Evolutionary conservation across 2,329 filamentous ascomycete species (phyloP).

Genomic region (Trichoderma endophyticum): DNA sequence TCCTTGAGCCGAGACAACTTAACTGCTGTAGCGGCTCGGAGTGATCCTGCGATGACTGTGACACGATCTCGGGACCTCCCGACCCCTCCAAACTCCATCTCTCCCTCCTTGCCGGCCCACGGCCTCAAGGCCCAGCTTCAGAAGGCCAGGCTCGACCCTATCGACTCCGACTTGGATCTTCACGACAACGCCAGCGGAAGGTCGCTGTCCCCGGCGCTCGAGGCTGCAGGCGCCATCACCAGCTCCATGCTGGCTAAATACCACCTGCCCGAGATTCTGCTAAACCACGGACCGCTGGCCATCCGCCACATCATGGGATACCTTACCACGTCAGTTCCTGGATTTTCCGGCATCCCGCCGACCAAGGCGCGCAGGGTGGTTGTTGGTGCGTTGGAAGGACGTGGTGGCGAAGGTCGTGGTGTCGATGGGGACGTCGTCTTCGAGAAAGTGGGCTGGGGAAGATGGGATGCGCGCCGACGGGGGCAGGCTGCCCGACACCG

Average conservation of each 20-base stretch:
- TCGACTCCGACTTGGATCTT: conserved; percentile 86
- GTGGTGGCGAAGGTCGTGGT: conserved; percentile 61
- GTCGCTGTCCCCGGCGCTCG: conserved; percentile 51
- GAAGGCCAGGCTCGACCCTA: conserved; percentile 57
- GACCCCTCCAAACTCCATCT: conserved; percentile 94
- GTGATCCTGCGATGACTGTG: conserved; percentile 56
- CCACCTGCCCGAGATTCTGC: conserved; percentile 85
- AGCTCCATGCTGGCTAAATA: conserved; percentile 81
- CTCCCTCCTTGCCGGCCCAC: conserved; percentile 79
- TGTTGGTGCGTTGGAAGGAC: conserved; percentile 85
- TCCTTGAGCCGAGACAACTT: conserved; percentile 65
- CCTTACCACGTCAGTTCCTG: conserved; percentile 87
- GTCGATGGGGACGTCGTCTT: conserved; percentile 73
- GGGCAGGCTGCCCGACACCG: conserved; percentile 56
- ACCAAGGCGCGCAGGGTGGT: conserved; percentile 88
- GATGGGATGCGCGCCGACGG: conserved; percentile 82
- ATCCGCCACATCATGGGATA: conserved; percentile 96
- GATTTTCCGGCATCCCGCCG: conserved; percentile 83
- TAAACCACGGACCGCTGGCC: conserved; percentile 84
- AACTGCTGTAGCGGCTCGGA: conserved; percentile 67
- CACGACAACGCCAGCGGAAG: conserved; percentile 52
- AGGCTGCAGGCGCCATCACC: conserved; percentile 80
- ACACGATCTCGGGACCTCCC: conserved; percentile 66
- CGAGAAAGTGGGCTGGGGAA: conserved; percentile 95
- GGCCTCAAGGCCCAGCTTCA: conserved; percentile 68